phyloP scores from a whole-genome alignment of 441 rosid species.

The Metrosideros polymorpha region DNA sequence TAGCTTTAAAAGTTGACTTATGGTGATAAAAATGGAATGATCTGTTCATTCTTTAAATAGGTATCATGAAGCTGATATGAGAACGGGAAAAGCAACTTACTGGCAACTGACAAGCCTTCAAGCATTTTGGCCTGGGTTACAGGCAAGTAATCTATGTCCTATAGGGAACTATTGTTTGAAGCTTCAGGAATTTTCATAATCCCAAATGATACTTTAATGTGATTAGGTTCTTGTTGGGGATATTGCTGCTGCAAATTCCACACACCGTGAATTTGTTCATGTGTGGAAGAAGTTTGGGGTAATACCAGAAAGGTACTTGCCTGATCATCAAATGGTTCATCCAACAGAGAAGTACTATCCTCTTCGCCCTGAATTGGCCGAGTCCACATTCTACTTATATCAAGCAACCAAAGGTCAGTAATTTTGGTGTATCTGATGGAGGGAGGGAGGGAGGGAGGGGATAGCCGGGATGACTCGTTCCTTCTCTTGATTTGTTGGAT shows the following conservation, averaged over 20 bases:
- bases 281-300: conserved; percentile 90
- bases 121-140: conserved; percentile 99
- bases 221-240: conserved; percentile 92
- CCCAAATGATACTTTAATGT: conserved; percentile 16
- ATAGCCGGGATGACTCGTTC: accelerated
- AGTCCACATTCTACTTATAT: conserved; percentile 91
- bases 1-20: not conserved
- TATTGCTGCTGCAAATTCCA: conserved; percentile 75
- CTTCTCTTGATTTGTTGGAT: not conserved
- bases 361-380: conserved; percentile 90
- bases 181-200: conserved; percentile 5
- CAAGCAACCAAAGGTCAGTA: conserved; percentile 89
- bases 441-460: not conserved
- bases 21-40: not conserved
- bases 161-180: not conserved
- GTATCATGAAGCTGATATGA: conserved; percentile 99
- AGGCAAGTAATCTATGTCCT: conserved; percentile 36
- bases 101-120: conserved; percentile 99
- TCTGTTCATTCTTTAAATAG: conserved; percentile 21
- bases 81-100: conserved; percentile 87
- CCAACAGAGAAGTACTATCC: conserved; percentile 97
- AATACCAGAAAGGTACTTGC: conserved; percentile 87
- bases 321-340: conserved; percentile 80
- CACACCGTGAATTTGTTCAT: conserved; percentile 77
- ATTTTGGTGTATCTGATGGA: not conserved